phyloP scores from a whole-genome alignment of 805 yeast species.

The Brettanomyces anomalus region DNA sequence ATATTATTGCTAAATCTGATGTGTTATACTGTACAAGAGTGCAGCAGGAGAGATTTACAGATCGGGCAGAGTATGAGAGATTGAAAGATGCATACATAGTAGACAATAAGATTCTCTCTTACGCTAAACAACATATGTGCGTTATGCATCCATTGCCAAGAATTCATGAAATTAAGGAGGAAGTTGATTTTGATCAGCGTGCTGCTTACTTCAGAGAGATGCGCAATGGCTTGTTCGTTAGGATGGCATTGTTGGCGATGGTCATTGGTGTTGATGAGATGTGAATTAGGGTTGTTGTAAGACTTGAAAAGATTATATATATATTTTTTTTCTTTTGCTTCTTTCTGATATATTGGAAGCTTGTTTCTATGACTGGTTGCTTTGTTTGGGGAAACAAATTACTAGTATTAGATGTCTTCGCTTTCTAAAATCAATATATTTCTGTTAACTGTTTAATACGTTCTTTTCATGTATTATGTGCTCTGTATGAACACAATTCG shows the following conservation, averaged over 20 bases:
- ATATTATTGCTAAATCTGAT: conserved; percentile 81
- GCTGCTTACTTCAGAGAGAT: conserved; percentile 99
- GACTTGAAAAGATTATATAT: background rate
- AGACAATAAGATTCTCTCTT: conserved; percentile 81
- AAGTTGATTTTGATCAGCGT: conserved; percentile 98
- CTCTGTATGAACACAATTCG: too few relatives aligned
- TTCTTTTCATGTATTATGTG: too few relatives aligned
- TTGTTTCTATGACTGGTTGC: too few relatives aligned
- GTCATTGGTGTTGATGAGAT: conserved; percentile 79
- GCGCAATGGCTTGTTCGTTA: conserved; percentile 95
- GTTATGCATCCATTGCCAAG: conserved; percentile 99
- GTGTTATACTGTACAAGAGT: conserved; percentile 97
- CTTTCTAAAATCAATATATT: background rate
- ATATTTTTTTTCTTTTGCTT: too few relatives aligned
- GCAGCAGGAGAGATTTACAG: conserved; percentile 90
- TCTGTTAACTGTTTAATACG: too few relatives aligned
- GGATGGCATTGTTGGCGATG: conserved; percentile 98
- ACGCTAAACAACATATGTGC: conserved; percentile 98
- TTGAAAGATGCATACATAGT: conserved; percentile 87
- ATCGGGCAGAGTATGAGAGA: conserved; percentile 68
- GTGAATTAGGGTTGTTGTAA: background rate
- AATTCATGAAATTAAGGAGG: conserved; percentile 92
- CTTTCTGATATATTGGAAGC: too few relatives aligned
- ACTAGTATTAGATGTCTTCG: background rate
- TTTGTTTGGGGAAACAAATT: background rate